These are phyloP conservation scores for Beauveria scarabaeidicola DNA, from an alignment of 2,329 filamentous ascomycete genomes.

Conservation along the genomic window DNA sequence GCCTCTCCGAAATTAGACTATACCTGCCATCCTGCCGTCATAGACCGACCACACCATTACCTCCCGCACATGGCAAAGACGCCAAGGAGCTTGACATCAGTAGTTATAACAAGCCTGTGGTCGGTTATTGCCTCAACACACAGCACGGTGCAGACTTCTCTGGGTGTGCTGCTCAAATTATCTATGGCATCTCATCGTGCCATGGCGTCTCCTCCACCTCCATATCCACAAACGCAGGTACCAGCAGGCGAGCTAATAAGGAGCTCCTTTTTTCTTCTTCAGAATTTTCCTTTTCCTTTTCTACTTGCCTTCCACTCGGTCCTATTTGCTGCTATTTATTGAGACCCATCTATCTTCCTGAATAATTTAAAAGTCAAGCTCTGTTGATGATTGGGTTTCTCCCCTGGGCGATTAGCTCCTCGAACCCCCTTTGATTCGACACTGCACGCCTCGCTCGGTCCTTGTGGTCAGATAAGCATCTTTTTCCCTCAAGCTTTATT, in stretches of 20 bases:
- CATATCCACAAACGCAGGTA: constrained; percentile 2
- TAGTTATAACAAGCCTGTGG: too few species aligned
- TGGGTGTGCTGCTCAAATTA: not conserved
- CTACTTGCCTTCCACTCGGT: not conserved
- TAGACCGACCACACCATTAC: too few species aligned
- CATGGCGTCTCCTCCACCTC: not conserved
- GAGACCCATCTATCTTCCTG: not conserved
- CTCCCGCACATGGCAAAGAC: too few species aligned
- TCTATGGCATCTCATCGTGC: not conserved
- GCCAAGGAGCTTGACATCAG: too few species aligned
- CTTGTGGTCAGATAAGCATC: not conserved
- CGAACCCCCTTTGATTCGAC: not conserved
- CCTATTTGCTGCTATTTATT: not conserved
- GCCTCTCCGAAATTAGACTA: too few species aligned
- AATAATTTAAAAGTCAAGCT: not conserved
- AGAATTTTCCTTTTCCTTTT: too few species aligned
- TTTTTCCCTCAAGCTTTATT: too few species aligned
- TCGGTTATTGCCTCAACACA: too few species aligned
- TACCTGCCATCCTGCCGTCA: too few species aligned
- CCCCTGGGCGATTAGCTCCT: not conserved
- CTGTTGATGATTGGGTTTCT: not conserved
- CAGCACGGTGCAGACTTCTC: too few species aligned
- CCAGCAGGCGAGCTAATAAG: not conserved
- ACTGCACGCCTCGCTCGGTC: not conserved
- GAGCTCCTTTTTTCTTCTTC: not conserved